Conservation (phyloP, 1,139 yeast genomes). For the Spathaspora sp. region DNA sequence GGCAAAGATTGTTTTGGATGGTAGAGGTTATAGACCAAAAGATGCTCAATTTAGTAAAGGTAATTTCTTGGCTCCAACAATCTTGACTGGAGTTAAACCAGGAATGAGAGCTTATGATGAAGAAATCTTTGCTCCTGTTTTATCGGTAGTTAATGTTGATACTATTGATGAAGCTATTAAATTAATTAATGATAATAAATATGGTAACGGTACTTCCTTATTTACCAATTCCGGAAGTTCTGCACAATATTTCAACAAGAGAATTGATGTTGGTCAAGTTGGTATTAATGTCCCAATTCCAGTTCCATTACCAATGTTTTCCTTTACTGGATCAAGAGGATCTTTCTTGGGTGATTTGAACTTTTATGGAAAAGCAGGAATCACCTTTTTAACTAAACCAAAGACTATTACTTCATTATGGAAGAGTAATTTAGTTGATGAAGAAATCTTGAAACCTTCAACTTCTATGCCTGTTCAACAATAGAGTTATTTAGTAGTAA, state of each 20-base stretch:
- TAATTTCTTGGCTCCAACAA: constrained; percentile 74
- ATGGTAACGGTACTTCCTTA: constrained; percentile 74
- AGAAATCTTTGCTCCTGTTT: constrained; percentile 78
- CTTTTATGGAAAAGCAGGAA: constrained; percentile 76
- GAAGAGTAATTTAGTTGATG: constrained; percentile 59
- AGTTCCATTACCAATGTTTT: constrained; percentile 82
- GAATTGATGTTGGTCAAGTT: constrained; percentile 75
- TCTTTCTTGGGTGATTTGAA: constrained; percentile 78
- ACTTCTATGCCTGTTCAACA: constrained; percentile 68
- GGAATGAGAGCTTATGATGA: constrained; percentile 74
- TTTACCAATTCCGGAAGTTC: constrained; percentile 71
- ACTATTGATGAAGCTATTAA: constrained; percentile 73
- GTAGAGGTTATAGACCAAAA: constrained; percentile 51
- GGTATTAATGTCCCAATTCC: constrained; percentile 83
- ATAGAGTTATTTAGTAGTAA: constrained; percentile 3
- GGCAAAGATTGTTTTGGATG: constrained; percentile 63
- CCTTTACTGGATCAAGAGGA: constrained; percentile 77
- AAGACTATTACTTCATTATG: constrained; percentile 75
- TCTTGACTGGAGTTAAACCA: constrained; percentile 61
- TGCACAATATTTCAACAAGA: constrained; percentile 69
- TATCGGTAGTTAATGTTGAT: constrained; percentile 61
- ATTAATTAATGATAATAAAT: constrained; percentile 61
- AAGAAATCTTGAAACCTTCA: constrained; percentile 49
- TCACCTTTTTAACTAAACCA: constrained; percentile 71
- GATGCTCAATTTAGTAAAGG: constrained; percentile 56